Evolutionary conservation across 1,284 basidiomycete species (phyloP).

Genomic region (Termitomyces sp.): DNA sequence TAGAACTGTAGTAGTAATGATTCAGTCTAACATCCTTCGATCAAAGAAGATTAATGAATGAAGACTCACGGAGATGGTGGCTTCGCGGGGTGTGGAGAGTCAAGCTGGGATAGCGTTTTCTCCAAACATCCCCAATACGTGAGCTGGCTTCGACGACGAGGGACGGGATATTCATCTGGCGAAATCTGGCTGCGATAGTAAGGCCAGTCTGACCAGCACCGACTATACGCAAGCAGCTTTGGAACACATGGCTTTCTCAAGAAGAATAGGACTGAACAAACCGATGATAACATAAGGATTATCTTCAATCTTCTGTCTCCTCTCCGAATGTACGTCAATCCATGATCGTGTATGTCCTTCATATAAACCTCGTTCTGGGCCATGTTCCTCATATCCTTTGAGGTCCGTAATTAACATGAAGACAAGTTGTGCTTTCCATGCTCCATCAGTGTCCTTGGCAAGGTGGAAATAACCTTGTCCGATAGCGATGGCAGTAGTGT

Average conservation of each 20-base stretch:
- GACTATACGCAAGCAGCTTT: conserved; percentile 25
- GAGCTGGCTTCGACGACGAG: background rate
- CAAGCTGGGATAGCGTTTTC: conserved; percentile 42
- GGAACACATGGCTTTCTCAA: background rate
- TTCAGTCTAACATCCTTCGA: background rate
- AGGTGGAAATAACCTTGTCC: conserved; percentile 36
- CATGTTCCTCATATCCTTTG: conserved; percentile 30
- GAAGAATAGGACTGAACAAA: conserved; percentile 7
- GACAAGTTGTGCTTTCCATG: conserved; percentile 31
- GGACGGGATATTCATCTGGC: conserved; percentile 41
- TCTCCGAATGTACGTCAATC: conserved; percentile 24
- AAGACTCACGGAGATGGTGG: conserved; percentile 30
- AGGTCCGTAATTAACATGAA: conserved; percentile 26
- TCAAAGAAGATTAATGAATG: too few species aligned
- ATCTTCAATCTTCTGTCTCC: conserved; percentile 23
- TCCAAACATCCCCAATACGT: too few species aligned
- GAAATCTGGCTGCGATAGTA: conserved; percentile 47
- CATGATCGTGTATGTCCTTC: conserved; percentile 28
- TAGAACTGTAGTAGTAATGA: background rate
- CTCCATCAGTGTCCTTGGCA: conserved; percentile 17
- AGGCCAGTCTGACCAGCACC: conserved; percentile 55
- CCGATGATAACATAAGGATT: conserved; percentile 32
- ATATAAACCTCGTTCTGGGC: conserved; percentile 26
- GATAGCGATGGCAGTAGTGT: conserved; percentile 30
- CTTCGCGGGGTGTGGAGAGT: conserved; percentile 38